These are phyloP conservation scores for Pseudodiploospora longispora DNA, from an alignment of 2,329 filamentous ascomycete species.

Conservation along the genomic window DNA sequence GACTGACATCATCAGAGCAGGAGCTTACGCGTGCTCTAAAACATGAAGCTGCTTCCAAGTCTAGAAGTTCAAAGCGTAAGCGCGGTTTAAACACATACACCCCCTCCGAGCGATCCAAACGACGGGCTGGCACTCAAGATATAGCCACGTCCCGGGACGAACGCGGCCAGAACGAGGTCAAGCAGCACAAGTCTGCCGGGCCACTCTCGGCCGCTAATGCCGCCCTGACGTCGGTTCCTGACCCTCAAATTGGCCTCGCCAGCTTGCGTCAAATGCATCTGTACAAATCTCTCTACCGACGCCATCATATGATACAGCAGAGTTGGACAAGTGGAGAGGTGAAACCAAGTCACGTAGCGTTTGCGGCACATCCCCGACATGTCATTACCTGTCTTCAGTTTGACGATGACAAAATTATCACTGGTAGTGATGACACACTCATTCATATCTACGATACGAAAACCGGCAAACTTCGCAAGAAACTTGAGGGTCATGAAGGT, in stretches of 20 bases:
- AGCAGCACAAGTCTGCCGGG: slow-evolving; percentile 60
- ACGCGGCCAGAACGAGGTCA: slow-evolving; percentile 30
- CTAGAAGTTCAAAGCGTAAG: slow-evolving; percentile 49
- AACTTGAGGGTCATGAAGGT: slow-evolving; percentile 87
- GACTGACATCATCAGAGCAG: slow-evolving; percentile 44
- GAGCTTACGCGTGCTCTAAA: slow-evolving; percentile 38
- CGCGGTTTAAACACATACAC: slow-evolving; percentile 38
- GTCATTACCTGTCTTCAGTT: slow-evolving; percentile 98
- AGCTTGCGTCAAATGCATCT: slow-evolving; percentile 79
- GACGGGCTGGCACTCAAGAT: slow-evolving; percentile 43
- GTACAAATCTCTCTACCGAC: slow-evolving; percentile 92
- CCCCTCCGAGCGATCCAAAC: slow-evolving; percentile 43
- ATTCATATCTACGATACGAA: slow-evolving; percentile 98
- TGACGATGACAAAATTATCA: slow-evolving; percentile 95
- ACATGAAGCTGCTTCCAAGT: slow-evolving; percentile 34
- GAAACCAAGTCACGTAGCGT: slow-evolving; percentile 85
- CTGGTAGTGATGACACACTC: slow-evolving; percentile 92
- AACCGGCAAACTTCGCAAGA: slow-evolving; percentile 75
- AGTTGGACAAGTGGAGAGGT: slow-evolving; percentile 85
- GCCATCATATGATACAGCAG: slow-evolving; percentile 81
- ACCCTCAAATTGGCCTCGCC: slow-evolving; percentile 70
- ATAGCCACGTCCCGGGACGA: slow-evolving; percentile 34
- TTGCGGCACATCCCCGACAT: slow-evolving; percentile 90
- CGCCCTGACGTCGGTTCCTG: slow-evolving; percentile 73
- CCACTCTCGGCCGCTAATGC: slow-evolving; percentile 80